A percentile compares a stretch with the other conserved stretches of the same genome.
Conservation (phyloP, 1,139 yeast genomes). For the Lodderomyces orthopsilosis region DNA sequence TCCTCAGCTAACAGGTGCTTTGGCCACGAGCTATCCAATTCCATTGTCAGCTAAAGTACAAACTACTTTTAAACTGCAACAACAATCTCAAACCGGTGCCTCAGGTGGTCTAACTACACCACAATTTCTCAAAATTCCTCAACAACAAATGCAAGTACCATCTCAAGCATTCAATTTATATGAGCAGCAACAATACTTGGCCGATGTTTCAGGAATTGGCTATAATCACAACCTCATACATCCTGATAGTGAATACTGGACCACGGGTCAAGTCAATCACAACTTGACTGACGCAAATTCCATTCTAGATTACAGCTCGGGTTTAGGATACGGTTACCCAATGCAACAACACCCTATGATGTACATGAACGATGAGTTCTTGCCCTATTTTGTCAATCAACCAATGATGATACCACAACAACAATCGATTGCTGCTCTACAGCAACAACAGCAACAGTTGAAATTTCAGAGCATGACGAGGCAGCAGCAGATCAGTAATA, state of each 20-base stretch:
- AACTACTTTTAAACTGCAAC: background rate
- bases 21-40: background rate
- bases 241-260: conserved; percentile 3
- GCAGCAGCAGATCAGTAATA: conserved; percentile 8
- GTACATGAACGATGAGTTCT: conserved; percentile 10
- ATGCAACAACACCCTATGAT: conserved; percentile 8
- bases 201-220: background rate
- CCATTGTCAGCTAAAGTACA: conserved; percentile 7
- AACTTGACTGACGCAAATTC: background rate
- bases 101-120: background rate
- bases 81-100: background rate
- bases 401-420: conserved; percentile 5
- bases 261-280: background rate
- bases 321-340: background rate
- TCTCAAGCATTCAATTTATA: background rate
- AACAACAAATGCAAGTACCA: background rate
- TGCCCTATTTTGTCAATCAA: conserved; percentile 7
- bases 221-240: conserved; percentile 1
- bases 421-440: conserved; percentile 3
- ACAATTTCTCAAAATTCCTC: background rate
- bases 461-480: conserved; percentile 3
- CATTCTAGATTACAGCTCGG: background rate
- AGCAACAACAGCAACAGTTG: conserved; percentile 3
- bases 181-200: conserved; percentile 1
- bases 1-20: background rate